phyloP scores from a whole-genome alignment of 2,329 filamentous ascomycete species.

The Paecilomyces formosus region DNA sequence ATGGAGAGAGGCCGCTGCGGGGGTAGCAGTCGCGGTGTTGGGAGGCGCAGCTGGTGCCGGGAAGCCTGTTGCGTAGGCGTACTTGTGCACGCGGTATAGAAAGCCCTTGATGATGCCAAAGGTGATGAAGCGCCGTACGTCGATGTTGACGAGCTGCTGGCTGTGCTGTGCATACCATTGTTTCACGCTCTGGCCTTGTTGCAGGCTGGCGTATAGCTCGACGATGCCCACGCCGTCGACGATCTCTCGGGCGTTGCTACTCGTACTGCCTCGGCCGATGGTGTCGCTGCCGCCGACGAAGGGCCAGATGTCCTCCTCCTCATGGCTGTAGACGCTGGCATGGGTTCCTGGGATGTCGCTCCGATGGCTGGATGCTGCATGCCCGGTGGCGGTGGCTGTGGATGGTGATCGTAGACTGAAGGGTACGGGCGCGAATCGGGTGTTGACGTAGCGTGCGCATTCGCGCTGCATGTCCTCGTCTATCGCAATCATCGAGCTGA shows the following conservation, averaged over 20 bases:
- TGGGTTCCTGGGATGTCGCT: slow-evolving; percentile 14
- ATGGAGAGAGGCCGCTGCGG: slow-evolving; percentile 3
- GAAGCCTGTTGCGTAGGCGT: slow-evolving; percentile 53
- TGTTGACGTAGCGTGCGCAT: slow-evolving; percentile 75
- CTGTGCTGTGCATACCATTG: slow-evolving; percentile 78
- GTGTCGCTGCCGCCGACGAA: slow-evolving; percentile 23
- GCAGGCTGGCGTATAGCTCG: slow-evolving; percentile 77
- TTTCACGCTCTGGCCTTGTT: slow-evolving; percentile 73
- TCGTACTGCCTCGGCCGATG: slow-evolving; percentile 3
- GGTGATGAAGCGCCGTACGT: slow-evolving; percentile 84
- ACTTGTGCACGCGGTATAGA: slow-evolving; percentile 87
- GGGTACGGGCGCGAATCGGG: slow-evolving; percentile 32
- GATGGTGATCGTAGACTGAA: slow-evolving; percentile 4
- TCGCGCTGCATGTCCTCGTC: slow-evolving; percentile 77
- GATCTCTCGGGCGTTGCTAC: slow-evolving; percentile 7
- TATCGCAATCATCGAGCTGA: slow-evolving; percentile 65
- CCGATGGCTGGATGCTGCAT: slow-evolving; percentile 9
- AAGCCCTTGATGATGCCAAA: slow-evolving; percentile 96
- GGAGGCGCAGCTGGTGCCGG: slow-evolving; percentile 13
- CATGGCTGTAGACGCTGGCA: slow-evolving; percentile 13
- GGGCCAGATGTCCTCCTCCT: slow-evolving; percentile 37
- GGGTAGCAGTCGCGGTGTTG: slow-evolving; percentile 12
- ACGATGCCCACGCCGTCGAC: slow-evolving; percentile 52
- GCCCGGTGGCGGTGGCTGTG: not conserved
- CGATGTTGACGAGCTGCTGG: slow-evolving; percentile 65